Percentiles rank a stretch among this genome's conserved stretches.
phyloP scores from a whole-genome alignment of 108 stramenopile species.

The Conticribra weissflogii region DNA sequence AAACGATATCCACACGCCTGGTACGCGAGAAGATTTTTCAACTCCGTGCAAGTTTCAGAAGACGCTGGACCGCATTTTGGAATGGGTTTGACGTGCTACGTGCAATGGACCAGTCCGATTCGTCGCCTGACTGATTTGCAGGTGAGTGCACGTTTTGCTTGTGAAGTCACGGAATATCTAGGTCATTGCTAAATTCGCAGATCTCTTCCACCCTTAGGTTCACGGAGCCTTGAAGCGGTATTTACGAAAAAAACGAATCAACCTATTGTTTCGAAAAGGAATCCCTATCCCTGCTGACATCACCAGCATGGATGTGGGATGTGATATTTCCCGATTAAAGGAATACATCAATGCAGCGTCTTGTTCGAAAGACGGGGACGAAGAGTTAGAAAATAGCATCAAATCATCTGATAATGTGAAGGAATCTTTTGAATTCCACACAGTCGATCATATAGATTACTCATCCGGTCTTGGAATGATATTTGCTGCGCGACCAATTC shows the following conservation, averaged over 20 bases:
- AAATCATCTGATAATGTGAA: neutral
- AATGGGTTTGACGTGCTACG: conserved; percentile 76
- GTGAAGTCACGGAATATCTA: too few relatives aligned
- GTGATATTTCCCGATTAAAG: conserved; percentile 21
- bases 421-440: neutral
- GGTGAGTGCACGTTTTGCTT: conserved; percentile 8
- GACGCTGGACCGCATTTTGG: conserved; percentile 66
- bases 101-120: conserved; percentile 86
- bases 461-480: conserved; percentile 54
- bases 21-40: conserved; percentile 78
- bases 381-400: neutral
- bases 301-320: conserved; percentile 55
- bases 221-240: conserved; percentile 78
- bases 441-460: conserved; percentile 65
- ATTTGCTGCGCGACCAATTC: conserved; percentile 57
- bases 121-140: conserved; percentile 65
- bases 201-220: conserved; percentile 19
- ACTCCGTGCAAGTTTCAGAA: conserved; percentile 58
- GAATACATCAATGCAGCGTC: neutral
- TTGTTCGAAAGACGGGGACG: neutral
- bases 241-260: conserved; percentile 62
- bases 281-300: conserved; percentile 53
- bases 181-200: neutral
- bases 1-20: conserved; percentile 77
- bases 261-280: conserved; percentile 51